phyloP scores from a whole-genome alignment of 805 yeast species.

The Kuraishia hungarica region DNA sequence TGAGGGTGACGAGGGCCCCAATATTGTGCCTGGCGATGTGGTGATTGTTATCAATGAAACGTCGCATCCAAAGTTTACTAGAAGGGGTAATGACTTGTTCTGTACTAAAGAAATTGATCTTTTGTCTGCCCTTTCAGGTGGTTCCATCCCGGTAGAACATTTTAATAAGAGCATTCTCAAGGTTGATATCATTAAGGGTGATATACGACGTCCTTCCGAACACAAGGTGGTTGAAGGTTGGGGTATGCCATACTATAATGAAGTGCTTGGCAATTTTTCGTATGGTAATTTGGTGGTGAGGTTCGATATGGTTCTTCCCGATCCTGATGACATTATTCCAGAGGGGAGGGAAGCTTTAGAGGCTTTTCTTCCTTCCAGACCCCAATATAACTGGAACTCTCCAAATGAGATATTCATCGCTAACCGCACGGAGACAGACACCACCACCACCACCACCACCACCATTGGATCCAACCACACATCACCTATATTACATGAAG shows the following conservation, averaged over 20 bases:
- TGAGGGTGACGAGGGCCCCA: constrained; percentile 57
- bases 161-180: constrained; percentile 26
- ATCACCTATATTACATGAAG: too few relatives aligned
- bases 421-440: too few relatives aligned
- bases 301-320: constrained; percentile 54
- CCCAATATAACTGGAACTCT: too few relatives aligned
- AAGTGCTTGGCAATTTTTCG: constrained; percentile 7
- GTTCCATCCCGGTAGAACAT: constrained; percentile 27
- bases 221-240: constrained; percentile 38
- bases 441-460: too few relatives aligned
- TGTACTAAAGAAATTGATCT: constrained; percentile 38
- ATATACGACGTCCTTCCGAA: constrained; percentile 39
- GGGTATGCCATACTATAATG: constrained; percentile 52
- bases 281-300: constrained; percentile 51
- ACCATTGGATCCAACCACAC: too few relatives aligned
- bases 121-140: constrained; percentile 51
- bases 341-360: too few relatives aligned
- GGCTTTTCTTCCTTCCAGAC: too few relatives aligned
- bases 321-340: constrained; percentile 24
- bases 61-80: constrained; percentile 23
- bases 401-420: too few relatives aligned
- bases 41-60: constrained; percentile 40
- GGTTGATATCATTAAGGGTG: constrained; percentile 38
- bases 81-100: constrained; percentile 36
- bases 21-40: constrained; percentile 60